A percentile compares a stretch with the other conserved stretches of the same genome.
These are phyloP conservation scores for Fusarium sp. DNA, from an alignment of 2,329 filamentous ascomycete species.

Conservation along the genomic window DNA sequence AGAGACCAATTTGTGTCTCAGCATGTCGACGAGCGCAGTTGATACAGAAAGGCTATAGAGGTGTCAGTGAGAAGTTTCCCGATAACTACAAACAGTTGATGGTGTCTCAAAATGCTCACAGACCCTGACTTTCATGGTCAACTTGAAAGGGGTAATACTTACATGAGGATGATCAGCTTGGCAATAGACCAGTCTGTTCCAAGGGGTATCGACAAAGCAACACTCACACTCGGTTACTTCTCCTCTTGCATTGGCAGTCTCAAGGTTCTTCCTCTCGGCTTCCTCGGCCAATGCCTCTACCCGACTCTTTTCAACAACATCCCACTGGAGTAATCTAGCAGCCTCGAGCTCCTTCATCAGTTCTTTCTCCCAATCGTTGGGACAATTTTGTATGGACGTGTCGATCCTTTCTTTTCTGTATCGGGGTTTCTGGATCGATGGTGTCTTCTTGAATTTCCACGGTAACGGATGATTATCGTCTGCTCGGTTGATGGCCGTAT, in stretches of 20 bases:
- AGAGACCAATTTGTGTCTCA: constrained; percentile 75
- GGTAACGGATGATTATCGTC: neutral
- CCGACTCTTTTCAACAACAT: constrained; percentile 47
- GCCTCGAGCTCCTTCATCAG: constrained; percentile 40
- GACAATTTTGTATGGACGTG: neutral
- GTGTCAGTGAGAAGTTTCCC: constrained; percentile 19
- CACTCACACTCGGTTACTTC: constrained; percentile 76
- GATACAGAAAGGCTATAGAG: constrained; percentile 72
- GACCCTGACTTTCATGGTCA: neutral
- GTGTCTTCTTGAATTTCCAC: constrained; percentile 28
- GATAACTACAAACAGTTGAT: too few species aligned
- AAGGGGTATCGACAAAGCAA: constrained; percentile 75
- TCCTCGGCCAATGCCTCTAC: constrained; percentile 44
- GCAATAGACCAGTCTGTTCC: constrained; percentile 78
- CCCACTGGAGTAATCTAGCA: constrained; percentile 25
- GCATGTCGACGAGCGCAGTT: constrained; percentile 74
- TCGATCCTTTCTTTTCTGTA: constrained; percentile 26
- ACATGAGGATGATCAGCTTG: constrained; percentile 66
- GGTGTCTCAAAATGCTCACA: neutral
- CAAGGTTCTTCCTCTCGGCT: constrained; percentile 56
- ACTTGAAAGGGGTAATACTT: constrained; percentile 32
- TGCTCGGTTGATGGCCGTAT: constrained; percentile 5
- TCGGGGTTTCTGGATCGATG: neutral
- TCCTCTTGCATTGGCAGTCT: constrained; percentile 59
- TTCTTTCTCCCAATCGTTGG: constrained; percentile 2